Evolutionary conservation across 2,329 filamentous ascomycete species (phyloP).

Genomic region (Fusarium palustre): DNA sequence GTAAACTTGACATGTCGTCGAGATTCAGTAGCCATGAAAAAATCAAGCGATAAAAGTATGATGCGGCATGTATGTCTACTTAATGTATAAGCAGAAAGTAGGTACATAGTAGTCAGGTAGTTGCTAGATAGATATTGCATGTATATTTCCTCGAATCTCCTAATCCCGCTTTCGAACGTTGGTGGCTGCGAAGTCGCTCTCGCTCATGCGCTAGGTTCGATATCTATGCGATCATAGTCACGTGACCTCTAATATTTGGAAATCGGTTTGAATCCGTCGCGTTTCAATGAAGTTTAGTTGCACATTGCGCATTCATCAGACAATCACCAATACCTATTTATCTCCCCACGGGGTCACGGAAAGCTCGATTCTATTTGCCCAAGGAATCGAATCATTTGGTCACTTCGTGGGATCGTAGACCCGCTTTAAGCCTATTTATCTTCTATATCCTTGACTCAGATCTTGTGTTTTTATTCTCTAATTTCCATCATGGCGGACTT

Average conservation of each 20-base stretch:
- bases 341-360: not conserved
- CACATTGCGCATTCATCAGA: slow-evolving; percentile 26
- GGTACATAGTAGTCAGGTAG: no score
- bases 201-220: not conserved
- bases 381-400: not conserved
- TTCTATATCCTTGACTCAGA: not conserved
- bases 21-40: slow-evolving; percentile 8
- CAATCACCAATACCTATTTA: not conserved
- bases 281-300: slow-evolving; percentile 10
- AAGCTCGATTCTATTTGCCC: not conserved
- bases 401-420: not conserved
- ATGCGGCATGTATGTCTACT: not conserved
- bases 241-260: slow-evolving; percentile 32
- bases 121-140: not conserved
- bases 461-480: not conserved
- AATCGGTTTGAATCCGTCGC: slow-evolving; percentile 17
- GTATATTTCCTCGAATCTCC: not conserved
- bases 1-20: not conserved
- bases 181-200: not conserved
- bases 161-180: not conserved
- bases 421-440: not conserved
- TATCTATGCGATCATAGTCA: slow-evolving; percentile 31
- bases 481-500: slow-evolving; percentile 67
- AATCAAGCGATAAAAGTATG: not conserved
- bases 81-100: not conserved